Conservation (phyloP, 768 basidiomycete species). For the Amanita molliuscula region DNA sequence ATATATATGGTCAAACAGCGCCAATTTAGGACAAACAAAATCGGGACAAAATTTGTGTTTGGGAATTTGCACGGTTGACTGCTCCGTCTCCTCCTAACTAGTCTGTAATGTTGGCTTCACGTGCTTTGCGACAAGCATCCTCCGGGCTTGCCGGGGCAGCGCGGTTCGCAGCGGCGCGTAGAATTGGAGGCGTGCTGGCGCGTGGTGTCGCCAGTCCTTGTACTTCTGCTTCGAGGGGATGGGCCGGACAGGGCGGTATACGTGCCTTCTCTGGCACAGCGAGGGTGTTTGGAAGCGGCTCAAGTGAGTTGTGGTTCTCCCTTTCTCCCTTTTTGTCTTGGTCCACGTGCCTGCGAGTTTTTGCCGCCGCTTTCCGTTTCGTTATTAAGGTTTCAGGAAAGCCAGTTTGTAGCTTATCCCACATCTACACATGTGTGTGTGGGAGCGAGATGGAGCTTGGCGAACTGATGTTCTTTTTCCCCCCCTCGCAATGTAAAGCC, state of each 20-base stretch:
- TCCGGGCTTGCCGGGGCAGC: neutral
- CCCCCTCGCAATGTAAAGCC: constrained; percentile 30
- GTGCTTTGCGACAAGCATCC: constrained; percentile 4
- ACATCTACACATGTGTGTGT: neutral
- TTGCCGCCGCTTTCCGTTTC: neutral
- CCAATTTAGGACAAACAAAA: neutral
- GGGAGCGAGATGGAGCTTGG: neutral
- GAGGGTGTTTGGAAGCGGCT: constrained; percentile 9
- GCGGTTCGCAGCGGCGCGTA: neutral
- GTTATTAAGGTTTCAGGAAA: neutral
- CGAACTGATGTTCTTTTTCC: constrained; percentile 3
- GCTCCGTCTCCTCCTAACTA: neutral
- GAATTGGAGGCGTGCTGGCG: neutral
- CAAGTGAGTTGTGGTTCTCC: neutral
- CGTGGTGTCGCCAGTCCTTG: neutral
- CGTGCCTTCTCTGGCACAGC: constrained; percentile 9
- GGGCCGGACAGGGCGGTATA: neutral
- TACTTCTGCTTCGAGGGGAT: neutral
- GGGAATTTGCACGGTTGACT: neutral
- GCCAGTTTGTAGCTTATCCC: neutral
- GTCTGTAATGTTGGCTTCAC: constrained; percentile 5
- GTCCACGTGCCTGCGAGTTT: neutral
- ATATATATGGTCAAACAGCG: neutral
- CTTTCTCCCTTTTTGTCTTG: neutral
- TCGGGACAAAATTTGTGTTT: neutral